phyloP scores from a whole-genome alignment of 208 protist species.

The Leishmania gerbilli region DNA sequence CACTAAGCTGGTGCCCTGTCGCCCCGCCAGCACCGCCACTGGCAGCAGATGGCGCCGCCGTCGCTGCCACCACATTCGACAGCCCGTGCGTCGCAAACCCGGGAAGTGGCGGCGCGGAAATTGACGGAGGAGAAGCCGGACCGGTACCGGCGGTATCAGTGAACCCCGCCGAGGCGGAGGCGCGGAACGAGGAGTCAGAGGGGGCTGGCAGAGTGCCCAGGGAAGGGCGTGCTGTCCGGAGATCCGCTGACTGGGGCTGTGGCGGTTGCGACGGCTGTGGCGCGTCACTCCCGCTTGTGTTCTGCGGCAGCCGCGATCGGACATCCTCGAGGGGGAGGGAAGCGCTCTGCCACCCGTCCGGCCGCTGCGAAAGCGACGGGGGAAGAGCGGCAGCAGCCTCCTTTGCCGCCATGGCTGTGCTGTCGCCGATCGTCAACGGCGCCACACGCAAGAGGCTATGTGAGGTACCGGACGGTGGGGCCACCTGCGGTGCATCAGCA shows the following conservation, averaged over 20 bases:
- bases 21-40: not conserved
- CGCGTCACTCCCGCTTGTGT: not conserved
- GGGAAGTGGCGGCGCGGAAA: not conserved
- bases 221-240: not conserved
- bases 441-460: not conserved
- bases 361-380: not conserved
- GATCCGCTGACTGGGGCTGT: not conserved
- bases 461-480: not conserved
- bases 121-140: not conserved
- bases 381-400: not conserved
- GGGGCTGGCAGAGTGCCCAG: not conserved
- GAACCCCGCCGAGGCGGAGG: not conserved
- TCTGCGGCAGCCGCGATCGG: not conserved
- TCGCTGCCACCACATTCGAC: not conserved
- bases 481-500: not conserved
- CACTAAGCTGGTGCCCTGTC: constrained; percentile 23
- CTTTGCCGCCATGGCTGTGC: not conserved
- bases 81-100: not conserved
- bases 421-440: not conserved
- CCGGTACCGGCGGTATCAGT: not conserved
- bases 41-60: not conserved
- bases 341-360: constrained; percentile 1
- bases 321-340: constrained; percentile 11
- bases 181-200: not conserved
- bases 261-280: not conserved